Conservation (phyloP, 495 filamentous ascomycete species). For the Talaromyces ruber region DNA sequence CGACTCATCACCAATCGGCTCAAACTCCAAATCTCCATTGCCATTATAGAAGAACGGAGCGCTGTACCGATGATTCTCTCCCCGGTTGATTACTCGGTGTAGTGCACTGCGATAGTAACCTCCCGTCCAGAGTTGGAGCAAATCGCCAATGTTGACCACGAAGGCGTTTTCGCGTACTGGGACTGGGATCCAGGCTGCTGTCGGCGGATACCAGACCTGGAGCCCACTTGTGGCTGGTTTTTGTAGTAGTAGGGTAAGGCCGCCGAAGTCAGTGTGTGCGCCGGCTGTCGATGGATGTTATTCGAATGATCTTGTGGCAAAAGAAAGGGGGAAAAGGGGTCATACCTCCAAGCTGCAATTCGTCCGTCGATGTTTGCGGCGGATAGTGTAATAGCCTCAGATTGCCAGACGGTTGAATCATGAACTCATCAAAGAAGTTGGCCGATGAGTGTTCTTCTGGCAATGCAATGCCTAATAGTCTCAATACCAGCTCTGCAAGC, state of each 20-base stretch:
- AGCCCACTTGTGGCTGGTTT: conserved; percentile 8
- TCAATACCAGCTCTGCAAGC: not conserved
- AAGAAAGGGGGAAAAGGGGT: not conserved
- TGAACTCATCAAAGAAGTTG: not conserved
- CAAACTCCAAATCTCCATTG: not conserved
- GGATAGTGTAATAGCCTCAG: not conserved
- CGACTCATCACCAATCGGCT: not conserved
- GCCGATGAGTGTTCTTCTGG: not conserved
- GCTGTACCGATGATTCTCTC: conserved; percentile 9
- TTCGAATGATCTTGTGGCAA: too few species aligned
- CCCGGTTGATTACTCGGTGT: conserved; percentile 12
- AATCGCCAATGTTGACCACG: conserved; percentile 18
- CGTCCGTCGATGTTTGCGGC: not conserved
- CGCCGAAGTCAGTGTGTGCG: not conserved
- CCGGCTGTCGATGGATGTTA: not conserved
- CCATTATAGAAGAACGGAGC: conserved; percentile 14
- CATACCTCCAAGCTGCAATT: not conserved
- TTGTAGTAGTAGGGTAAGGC: not conserved
- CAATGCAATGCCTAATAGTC: not conserved
- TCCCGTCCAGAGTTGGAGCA: conserved; percentile 11
- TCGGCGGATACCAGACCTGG: conserved; percentile 7
- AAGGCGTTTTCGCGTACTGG: conserved; percentile 9
- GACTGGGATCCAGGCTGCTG: conserved; percentile 12
- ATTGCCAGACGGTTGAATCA: not conserved
- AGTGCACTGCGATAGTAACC: conserved; percentile 12